phyloP scores from a whole-genome alignment of 306 rosid genomes.

The Pterocarpus macrocarpus region DNA sequence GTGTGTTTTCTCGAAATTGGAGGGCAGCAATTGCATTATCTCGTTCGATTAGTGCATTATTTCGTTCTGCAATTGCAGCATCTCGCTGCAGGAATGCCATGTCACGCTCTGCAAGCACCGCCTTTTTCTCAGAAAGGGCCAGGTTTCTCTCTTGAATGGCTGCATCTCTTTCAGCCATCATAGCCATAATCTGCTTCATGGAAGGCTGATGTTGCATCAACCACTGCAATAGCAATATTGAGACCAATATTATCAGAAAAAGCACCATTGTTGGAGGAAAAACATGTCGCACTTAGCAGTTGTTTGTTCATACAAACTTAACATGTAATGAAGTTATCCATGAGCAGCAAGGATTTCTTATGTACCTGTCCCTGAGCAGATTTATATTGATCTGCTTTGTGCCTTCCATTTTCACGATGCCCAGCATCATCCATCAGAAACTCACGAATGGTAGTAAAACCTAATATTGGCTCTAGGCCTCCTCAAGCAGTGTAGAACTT shows the following conservation, averaged over 20 bases:
- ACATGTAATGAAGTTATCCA: conserved; percentile 4
- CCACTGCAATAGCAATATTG: conserved; percentile 71
- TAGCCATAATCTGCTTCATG: conserved; percentile 95
- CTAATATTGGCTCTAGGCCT: conserved; percentile 43
- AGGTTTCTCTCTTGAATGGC: conserved; percentile 90
- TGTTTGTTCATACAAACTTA: background rate
- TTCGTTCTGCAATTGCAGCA: conserved; percentile 88
- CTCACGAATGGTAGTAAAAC: conserved; percentile 44
- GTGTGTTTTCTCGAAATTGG: conserved; percentile 79
- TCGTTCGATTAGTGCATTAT: conserved; percentile 80
- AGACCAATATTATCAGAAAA: conserved; percentile 20
- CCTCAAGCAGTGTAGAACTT: conserved; percentile 38
- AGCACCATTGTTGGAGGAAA: background rate
- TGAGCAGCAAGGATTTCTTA: conserved; percentile 1
- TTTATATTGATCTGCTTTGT: conserved; percentile 89
- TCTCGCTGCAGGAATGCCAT: conserved; percentile 91
- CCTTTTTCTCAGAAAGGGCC: conserved; percentile 92
- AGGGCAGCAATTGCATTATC: conserved; percentile 92
- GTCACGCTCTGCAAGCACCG: conserved; percentile 92
- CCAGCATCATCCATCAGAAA: conserved; percentile 89
- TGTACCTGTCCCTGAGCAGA: conserved; percentile 93
- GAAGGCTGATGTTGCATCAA: conserved; percentile 95
- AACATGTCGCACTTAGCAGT: background rate
- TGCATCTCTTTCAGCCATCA: conserved; percentile 95
- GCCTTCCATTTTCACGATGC: conserved; percentile 93